Base-by-base conservation (phyloP, 2,329 filamentous ascomycete genomes). In the Microsporum canis region DNA sequence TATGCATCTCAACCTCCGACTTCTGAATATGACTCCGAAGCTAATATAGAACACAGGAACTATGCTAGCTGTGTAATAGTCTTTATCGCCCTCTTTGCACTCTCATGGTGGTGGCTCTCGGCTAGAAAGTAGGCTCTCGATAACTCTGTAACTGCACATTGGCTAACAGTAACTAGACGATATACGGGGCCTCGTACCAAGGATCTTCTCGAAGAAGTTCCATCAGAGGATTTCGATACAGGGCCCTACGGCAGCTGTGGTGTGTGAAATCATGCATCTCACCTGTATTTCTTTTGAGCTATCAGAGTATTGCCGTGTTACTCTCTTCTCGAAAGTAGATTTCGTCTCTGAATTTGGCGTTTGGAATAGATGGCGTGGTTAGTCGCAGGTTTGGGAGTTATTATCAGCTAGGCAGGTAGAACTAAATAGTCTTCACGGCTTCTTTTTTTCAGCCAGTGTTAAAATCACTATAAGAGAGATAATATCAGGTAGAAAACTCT, bases 111-210 rank as follows among this genome's bases (percentile, higher is more conserved):
- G 78, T 77, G 70, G 73, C 66, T 71, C 65, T 71, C 68, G 66
- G 75, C 73, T 53, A 67, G 70, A 64, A 68, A 69, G 75, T 76
- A 71, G 65, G 69, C 58, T 64, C 8, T 6, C 31, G 27, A 39
- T 43, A 41, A 53, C 17, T 6, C 23, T 27, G 17, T 23, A 29
- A 41, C 4, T 49, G 14, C 51, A 7, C 38, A 36, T 57, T n/a
- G 7, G 39, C 10, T n/a, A 57, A 10, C 4, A 38, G 17, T 36
- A 33, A 58, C 60, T 59, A 82, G 80, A 62, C 81, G 77, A 65
- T 85, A 85, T 67, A 83, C 76, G 3, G 83, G 83, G 0, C 83
- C 83, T 23, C 77, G 80, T 39, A 84, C 82, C 3, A 81, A 77
- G 60, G 81, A 84, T 57, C 75, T 79, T 6, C 68, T 75, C 17